phyloP scores from a whole-genome alignment of 2,329 filamentous ascomycete species.

The Ascochyta fabae region DNA sequence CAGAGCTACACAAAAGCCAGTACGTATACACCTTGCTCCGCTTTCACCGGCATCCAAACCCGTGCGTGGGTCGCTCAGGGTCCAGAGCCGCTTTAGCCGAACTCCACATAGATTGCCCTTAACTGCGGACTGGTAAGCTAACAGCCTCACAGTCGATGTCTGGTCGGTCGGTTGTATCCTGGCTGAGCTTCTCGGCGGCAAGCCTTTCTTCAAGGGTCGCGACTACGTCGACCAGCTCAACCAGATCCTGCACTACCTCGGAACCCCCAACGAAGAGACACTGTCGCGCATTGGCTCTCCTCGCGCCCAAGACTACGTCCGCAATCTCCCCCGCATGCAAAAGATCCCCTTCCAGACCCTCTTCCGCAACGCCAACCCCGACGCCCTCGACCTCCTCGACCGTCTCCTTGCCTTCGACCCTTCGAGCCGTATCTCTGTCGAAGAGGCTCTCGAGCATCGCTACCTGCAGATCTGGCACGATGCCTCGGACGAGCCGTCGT shows the following conservation, averaged over 20 bases:
- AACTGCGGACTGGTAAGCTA: slow-evolving; percentile 25
- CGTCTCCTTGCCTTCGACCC: slow-evolving; percentile 98
- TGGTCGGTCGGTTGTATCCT: slow-evolving; percentile 99
- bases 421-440: slow-evolving; percentile 88
- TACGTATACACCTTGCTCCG: slow-evolving; percentile 61
- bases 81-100: slow-evolving; percentile 7
- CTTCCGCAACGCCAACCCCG: slow-evolving; percentile 94
- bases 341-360: slow-evolving; percentile 88
- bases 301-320: slow-evolving; percentile 96
- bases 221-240: slow-evolving; percentile 99
- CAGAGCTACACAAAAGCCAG: slow-evolving; percentile 99
- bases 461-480: slow-evolving; percentile 99
- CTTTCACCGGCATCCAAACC: neutral
- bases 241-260: slow-evolving; percentile 97
- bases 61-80: neutral
- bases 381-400: slow-evolving; percentile 93
- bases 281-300: slow-evolving; percentile 92
- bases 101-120: neutral
- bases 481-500: slow-evolving; percentile 91
- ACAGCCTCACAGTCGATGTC: slow-evolving; percentile 76
- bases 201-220: slow-evolving; percentile 98
- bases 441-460: slow-evolving; percentile 92
- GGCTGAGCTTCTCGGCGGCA: slow-evolving; percentile 91
- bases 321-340: slow-evolving; percentile 92
- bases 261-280: slow-evolving; percentile 94